Percentiles rank a stretch among this genome's conserved stretches.
These are phyloP conservation scores for Monosporozyma aquatica DNA, from an alignment of 805 yeast genomes.

Conservation along the genomic window DNA sequence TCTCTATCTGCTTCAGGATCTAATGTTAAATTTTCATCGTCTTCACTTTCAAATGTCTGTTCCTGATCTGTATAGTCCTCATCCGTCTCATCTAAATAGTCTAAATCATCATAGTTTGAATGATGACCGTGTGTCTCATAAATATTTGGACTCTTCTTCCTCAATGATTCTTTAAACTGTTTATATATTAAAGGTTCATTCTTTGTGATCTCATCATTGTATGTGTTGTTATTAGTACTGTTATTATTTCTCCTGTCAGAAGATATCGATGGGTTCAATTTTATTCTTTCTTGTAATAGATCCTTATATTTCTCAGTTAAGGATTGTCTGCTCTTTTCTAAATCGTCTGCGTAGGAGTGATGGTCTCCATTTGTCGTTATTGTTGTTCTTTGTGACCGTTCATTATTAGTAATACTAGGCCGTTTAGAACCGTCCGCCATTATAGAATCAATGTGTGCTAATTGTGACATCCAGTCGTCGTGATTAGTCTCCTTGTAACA, in stretches of 20 bases:
- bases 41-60: constrained; percentile 12
- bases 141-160: constrained; percentile 1
- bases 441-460: not conserved
- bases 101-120: constrained; percentile 11
- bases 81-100: constrained; percentile 6
- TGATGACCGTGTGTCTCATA: constrained; percentile 3
- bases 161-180: not conserved
- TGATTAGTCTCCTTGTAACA: too few species aligned
- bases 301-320: constrained; percentile 7
- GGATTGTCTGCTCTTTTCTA: constrained; percentile 1
- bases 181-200: not conserved
- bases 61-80: constrained; percentile 8
- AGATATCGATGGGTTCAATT: constrained; percentile 4
- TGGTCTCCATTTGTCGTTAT: not conserved
- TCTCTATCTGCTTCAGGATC: constrained; percentile 7
- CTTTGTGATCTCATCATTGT: not conserved
- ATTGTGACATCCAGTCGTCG: not conserved
- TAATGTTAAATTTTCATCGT: constrained; percentile 13
- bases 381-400: not conserved
- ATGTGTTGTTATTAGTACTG: too few species aligned
- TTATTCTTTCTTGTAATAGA: constrained; percentile 11
- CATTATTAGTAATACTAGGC: too few species aligned
- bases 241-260: not conserved
- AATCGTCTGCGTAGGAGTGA: not conserved
- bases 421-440: not conserved